Evolutionary conservation across 2,329 filamentous ascomycete species (phyloP).

Genomic region (Exophiala bonariae): DNA sequence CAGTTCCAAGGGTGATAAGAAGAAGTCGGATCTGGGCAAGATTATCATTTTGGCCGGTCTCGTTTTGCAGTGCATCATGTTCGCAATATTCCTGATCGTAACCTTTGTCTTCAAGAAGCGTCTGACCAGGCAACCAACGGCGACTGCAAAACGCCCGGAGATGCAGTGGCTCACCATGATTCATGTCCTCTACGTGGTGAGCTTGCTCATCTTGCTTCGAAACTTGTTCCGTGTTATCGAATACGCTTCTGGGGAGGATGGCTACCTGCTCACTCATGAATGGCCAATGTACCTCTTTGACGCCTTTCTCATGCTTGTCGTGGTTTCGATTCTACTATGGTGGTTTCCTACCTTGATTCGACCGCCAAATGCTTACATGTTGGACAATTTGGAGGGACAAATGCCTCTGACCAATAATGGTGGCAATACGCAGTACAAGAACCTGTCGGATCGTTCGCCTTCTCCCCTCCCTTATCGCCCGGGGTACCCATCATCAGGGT

Average conservation of each 20-base stretch:
- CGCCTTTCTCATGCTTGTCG: slow-evolving; percentile 31
- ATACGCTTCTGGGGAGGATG: slow-evolving; percentile 32
- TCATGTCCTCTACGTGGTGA: slow-evolving; percentile 30
- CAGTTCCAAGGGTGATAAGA: slow-evolving; percentile 21
- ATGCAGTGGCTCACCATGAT: slow-evolving; percentile 39
- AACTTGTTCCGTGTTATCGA: slow-evolving; percentile 33
- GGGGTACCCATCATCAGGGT: too few species aligned
- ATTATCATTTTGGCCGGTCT: slow-evolving; percentile 54
- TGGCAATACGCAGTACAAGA: too few species aligned
- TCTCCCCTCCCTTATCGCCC: too few species aligned
- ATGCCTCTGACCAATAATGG: too few species aligned
- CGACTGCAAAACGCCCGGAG: slow-evolving; percentile 26
- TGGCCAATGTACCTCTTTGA: slow-evolving; percentile 35
- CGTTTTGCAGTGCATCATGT: slow-evolving; percentile 58
- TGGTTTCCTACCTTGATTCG: neutral
- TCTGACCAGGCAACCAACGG: slow-evolving; percentile 33
- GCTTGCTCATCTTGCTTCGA: slow-evolving; percentile 32
- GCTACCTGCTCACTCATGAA: slow-evolving; percentile 33
- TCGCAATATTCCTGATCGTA: slow-evolving; percentile 55
- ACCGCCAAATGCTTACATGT: too few species aligned
- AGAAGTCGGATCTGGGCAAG: too few species aligned
- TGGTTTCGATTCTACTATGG: slow-evolving; percentile 2
- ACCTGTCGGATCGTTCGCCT: too few species aligned
- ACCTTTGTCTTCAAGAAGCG: slow-evolving; percentile 52
- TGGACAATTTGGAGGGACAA: too few species aligned